Evolutionary conservation across 371 early-diverging fungal species (phyloP), one percentile per base, ranked within the genome.

Genomic region (Apophysomyces ossiformis): DNA sequence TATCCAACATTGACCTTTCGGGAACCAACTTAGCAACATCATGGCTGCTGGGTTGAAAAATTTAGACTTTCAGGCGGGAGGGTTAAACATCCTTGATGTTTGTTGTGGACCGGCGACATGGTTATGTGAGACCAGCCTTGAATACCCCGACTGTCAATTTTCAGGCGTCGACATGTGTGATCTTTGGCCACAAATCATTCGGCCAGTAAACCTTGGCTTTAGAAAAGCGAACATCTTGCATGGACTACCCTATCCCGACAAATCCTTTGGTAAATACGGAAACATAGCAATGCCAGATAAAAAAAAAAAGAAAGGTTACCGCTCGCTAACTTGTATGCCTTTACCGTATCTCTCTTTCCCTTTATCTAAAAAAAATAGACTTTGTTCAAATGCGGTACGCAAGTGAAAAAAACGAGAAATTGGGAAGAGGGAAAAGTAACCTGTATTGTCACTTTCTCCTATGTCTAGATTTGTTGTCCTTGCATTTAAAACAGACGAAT

Each of bases 21-120:
- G 45, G 5, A 26, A 1, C 26, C 44, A 13, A 47, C 15, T 39
- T 63, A 79, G 80, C 64, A 79, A 79, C 56, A 65, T 79, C 16
- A 71, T 79, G 73, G 47, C 50, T 18, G 75, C 71, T 57, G 75
- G 75, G 32, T 60, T 75, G 35, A 69, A 70, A 18, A 9, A 38
- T 16, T 39, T 75, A 5, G 70, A 77, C 58, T 79, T 79, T 57
- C 67, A 79, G 59, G 54, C 59, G 4, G 63, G 54, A 26, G 69
- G 66, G 36, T 32, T 77, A 26, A 39, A 66, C 16, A 61, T 79
- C 15, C 58, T 79, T 13, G 80, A 79, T 63, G 59, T 77, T 15
- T 74, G 80, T 37, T 79, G 80, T 69, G 80, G 80, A 2, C 77
- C 80, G 50, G 80, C 75, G 9, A 79, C 80, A 44, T 79, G 80